Conservation (phyloP, 192 early-diverging fungal species). For the Cetraspora pellucida region DNA sequence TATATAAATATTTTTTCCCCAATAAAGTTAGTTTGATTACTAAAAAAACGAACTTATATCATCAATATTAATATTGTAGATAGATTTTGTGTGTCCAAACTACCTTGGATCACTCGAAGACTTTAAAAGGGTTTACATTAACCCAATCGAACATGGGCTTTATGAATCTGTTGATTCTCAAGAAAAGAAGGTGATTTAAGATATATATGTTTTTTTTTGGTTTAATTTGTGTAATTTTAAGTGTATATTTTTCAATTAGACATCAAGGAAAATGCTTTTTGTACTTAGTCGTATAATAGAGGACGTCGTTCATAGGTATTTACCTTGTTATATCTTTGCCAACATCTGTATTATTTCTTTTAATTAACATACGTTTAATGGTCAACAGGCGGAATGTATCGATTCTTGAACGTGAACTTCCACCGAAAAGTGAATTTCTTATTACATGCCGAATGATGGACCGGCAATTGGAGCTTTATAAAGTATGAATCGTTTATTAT, state of each 20-base stretch:
- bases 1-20: neutral
- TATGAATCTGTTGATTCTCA: slow-evolving; percentile 51
- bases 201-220: neutral
- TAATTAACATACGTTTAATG: neutral
- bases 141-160: slow-evolving; percentile 63
- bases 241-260: slow-evolving; percentile 17
- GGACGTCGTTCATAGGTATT: slow-evolving; percentile 31
- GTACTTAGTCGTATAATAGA: slow-evolving; percentile 30
- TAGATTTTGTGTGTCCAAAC: slow-evolving; percentile 70
- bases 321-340: neutral
- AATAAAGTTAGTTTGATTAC: neutral
- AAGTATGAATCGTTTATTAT: slow-evolving; percentile 35
- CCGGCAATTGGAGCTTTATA: slow-evolving; percentile 62
- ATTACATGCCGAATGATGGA: slow-evolving; percentile 64
- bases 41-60: no score
- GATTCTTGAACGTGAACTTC: slow-evolving; percentile 59
- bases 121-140: slow-evolving; percentile 61
- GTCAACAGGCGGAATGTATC: slow-evolving; percentile 48
- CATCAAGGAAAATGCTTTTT: slow-evolving; percentile 1
- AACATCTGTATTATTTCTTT: neutral
- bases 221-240: neutral
- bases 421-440: slow-evolving; percentile 71
- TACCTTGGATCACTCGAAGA: slow-evolving; percentile 58
- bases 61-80: slow-evolving; percentile 65
- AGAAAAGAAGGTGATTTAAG: slow-evolving; percentile 37